phyloP scores from a whole-genome alignment of 2,329 filamentous ascomycete species.

The Aureobasidium sp. region DNA sequence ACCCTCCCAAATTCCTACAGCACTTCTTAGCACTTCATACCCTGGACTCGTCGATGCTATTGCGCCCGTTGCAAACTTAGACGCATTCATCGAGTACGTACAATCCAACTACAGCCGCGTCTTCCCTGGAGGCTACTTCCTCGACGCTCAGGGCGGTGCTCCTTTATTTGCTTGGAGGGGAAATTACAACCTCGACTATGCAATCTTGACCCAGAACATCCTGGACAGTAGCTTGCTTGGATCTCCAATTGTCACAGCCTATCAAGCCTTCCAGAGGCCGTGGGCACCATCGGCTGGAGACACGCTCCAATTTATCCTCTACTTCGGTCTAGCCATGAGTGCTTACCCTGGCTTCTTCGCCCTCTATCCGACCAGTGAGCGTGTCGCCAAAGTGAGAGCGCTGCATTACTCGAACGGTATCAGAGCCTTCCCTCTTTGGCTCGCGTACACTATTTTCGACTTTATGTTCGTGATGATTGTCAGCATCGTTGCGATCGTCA shows the following conservation, averaged over 20 bases:
- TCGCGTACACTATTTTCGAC: slow-evolving; percentile 74
- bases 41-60: slow-evolving; percentile 25
- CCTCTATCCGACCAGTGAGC: slow-evolving; percentile 79
- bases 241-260: slow-evolving; percentile 63
- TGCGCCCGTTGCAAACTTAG: slow-evolving; percentile 52
- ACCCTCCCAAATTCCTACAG: slow-evolving; percentile 22
- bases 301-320: slow-evolving; percentile 68
- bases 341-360: slow-evolving; percentile 81
- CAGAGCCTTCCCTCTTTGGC: slow-evolving; percentile 70
- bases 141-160: slow-evolving; percentile 45
- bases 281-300: slow-evolving; percentile 61
- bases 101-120: slow-evolving; percentile 54
- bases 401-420: slow-evolving; percentile 91
- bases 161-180: slow-evolving; percentile 65
- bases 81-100: slow-evolving; percentile 61
- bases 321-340: slow-evolving; percentile 69
- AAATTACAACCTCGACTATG: slow-evolving; percentile 50
- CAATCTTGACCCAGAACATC: slow-evolving; percentile 83
- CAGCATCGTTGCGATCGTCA: slow-evolving; percentile 55
- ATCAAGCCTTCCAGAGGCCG: slow-evolving; percentile 65
- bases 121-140: slow-evolving; percentile 70
- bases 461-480: slow-evolving; percentile 62
- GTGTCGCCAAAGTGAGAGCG: slow-evolving; percentile 67
- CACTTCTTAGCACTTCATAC: slow-evolving; percentile 23
- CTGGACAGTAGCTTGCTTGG: slow-evolving; percentile 67